Percentiles rank a stretch among this genome's conserved stretches.
These are phyloP conservation scores for Acer negundo DNA, from an alignment of 345 rosid genomes.

Conservation along the genomic window DNA sequence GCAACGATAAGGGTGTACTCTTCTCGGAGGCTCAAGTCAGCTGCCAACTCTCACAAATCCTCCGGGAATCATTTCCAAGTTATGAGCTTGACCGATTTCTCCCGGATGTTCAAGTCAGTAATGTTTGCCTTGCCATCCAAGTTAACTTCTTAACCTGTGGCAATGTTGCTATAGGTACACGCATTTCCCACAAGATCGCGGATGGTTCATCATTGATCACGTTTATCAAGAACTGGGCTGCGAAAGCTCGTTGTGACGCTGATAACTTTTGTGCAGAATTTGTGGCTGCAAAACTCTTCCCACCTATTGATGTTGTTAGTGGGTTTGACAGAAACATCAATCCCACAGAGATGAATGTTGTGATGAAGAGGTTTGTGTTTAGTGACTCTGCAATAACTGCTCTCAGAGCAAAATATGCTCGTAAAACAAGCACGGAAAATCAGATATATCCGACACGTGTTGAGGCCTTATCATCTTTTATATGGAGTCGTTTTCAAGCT, in stretches of 20 bases:
- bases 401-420: constrained; percentile 29
- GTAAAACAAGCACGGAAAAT: neutral
- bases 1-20: too few species aligned
- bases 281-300: constrained; percentile 5
- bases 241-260: constrained; percentile 14
- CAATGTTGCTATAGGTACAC: neutral
- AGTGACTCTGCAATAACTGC: constrained; percentile 27
- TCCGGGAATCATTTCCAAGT: neutral
- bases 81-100: neutral
- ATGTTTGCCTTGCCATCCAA: neutral
- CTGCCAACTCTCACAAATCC: neutral
- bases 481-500: constrained; percentile 44
- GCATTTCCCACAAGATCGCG: constrained; percentile 6
- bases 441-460: constrained; percentile 31
- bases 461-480: constrained; percentile 49
- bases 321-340: constrained; percentile 25
- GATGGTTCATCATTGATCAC: neutral
- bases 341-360: constrained; percentile 34
- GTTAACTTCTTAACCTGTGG: constrained; percentile 1
- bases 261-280: constrained; percentile 25
- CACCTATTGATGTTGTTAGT: constrained; percentile 30
- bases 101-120: neutral
- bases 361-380: constrained; percentile 42
- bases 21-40: neutral
- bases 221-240: neutral